Evolutionary conservation across 495 filamentous ascomycete genomes (phyloP).

Genomic region (Antarctomyces pellizariae): DNA sequence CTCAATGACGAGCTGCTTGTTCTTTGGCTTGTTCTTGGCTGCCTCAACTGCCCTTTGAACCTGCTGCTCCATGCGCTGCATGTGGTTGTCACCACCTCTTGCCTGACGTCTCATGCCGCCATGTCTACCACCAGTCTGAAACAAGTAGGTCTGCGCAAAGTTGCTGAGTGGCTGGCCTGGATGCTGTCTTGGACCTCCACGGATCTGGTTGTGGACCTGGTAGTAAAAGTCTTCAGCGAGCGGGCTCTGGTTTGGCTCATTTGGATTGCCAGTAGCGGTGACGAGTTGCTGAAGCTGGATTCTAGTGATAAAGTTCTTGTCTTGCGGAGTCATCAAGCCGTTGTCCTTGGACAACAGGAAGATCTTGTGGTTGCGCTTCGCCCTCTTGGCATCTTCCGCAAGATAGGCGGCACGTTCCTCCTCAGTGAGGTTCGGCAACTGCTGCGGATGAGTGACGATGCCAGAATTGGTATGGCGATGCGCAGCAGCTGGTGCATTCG

Average conservation of each 20-base stretch:
- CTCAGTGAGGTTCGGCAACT: constrained; percentile 54
- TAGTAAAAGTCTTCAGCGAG: constrained; percentile 94
- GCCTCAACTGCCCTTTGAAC: constrained; percentile 93
- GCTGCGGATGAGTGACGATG: constrained; percentile 42
- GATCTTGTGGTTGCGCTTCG: constrained; percentile 97
- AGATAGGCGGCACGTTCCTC: constrained; percentile 56
- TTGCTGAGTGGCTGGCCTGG: constrained; percentile 80
- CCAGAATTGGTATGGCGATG: no score
- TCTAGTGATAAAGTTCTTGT: constrained; percentile 97
- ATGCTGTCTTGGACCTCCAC: constrained; percentile 62
- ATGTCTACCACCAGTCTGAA: constrained; percentile 65
- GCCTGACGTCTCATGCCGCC: constrained; percentile 46
- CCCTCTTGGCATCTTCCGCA: constrained; percentile 77
- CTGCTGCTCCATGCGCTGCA: constrained; percentile 98
- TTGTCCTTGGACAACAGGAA: constrained; percentile 82
- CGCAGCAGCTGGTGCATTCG: constrained; percentile 10
- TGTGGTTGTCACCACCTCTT: constrained; percentile 75
- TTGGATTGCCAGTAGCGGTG: constrained; percentile 66
- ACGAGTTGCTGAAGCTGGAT: constrained; percentile 95
- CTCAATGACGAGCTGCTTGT: constrained; percentile 92
- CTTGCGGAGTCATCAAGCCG: constrained; percentile 93
- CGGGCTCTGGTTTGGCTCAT: constrained; percentile 57
- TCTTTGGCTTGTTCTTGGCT: constrained; percentile 90
- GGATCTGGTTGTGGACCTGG: constrained; percentile 85
- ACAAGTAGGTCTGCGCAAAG: constrained; percentile 94